A percentile compares a stretch with the other conserved stretches of the same genome.
phyloP scores from a whole-genome alignment of 495 filamentous ascomycete species.

The Podospora pseudopauciseta region DNA sequence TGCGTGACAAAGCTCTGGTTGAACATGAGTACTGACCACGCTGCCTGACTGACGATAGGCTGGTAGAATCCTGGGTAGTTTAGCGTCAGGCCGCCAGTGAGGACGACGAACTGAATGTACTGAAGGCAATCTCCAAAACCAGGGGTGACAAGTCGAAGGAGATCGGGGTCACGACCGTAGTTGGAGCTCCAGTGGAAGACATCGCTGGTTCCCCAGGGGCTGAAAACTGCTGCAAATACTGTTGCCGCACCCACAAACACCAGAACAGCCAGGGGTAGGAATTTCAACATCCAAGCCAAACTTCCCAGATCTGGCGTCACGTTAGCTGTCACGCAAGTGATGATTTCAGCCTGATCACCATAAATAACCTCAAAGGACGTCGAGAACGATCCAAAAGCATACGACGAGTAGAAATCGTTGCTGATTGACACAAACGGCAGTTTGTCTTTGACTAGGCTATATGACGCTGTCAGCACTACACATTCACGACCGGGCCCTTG shows the following conservation, averaged over 20 bases:
- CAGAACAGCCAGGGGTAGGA: slow-evolving; percentile 73
- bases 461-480: slow-evolving; percentile 15
- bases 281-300: slow-evolving; percentile 66
- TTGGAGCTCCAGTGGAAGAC: slow-evolving; percentile 93
- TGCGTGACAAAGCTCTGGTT: slow-evolving; percentile 82
- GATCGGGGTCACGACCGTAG: slow-evolving; percentile 88
- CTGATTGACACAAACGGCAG: slow-evolving; percentile 59
- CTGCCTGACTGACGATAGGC: slow-evolving; percentile 77
- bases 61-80: slow-evolving; percentile 94
- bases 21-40: slow-evolving; percentile 90
- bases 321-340: slow-evolving; percentile 71
- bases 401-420: slow-evolving; percentile 74
- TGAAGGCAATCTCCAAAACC: slow-evolving; percentile 97
- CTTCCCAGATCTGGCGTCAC: slow-evolving; percentile 73
- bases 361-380: slow-evolving; percentile 67
- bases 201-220: slow-evolving; percentile 89
- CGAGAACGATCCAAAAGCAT: slow-evolving; percentile 77
- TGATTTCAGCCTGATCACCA: slow-evolving; percentile 59
- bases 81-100: slow-evolving; percentile 80
- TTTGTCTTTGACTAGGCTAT: slow-evolving; percentile 42
- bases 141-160: slow-evolving; percentile 88
- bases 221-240: slow-evolving; percentile 76
- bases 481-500: not conserved
- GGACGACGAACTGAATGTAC: slow-evolving; percentile 89
- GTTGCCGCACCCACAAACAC: slow-evolving; percentile 78